Evolutionary conservation across 257 asterid genomes (phyloP).

Genomic region (Ocimum tenuiflorum): DNA sequence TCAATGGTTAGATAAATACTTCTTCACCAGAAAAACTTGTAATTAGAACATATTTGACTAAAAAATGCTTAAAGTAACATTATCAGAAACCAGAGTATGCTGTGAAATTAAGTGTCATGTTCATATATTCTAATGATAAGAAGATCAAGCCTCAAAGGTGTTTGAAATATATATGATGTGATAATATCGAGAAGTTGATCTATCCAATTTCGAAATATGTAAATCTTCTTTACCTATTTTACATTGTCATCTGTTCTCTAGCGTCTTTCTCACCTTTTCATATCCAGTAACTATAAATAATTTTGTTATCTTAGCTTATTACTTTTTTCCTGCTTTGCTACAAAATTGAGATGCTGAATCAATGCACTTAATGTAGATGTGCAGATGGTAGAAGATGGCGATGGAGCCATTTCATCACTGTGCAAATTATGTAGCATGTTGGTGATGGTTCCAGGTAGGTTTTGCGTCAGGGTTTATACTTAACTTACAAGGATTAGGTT

Average conservation of each 20-base stretch:
- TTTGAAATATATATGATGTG: neutral
- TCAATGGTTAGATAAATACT: slow-evolving; percentile 51
- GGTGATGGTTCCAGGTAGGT: slow-evolving; percentile 67
- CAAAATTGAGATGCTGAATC: slow-evolving; percentile 23
- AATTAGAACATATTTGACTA: neutral
- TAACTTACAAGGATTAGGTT: neutral
- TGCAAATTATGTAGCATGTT: slow-evolving; percentile 72
- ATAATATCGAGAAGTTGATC: slow-evolving; percentile 1
- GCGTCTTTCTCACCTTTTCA: neutral
- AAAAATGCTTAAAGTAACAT: neutral
- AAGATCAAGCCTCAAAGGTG: neutral
- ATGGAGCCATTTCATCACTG: slow-evolving; percentile 35
- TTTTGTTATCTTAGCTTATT: neutral
- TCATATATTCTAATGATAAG: slow-evolving; percentile 4
- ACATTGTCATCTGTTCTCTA: neutral
- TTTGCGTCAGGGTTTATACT: neutral
- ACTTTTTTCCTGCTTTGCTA: slow-evolving; percentile 9
- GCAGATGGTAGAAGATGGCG: slow-evolving; percentile 39
- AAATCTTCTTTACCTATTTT: neutral
- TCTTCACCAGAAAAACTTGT: slow-evolving; percentile 17
- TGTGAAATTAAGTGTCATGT: slow-evolving; percentile 3
- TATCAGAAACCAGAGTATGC: neutral
- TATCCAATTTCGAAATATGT: slow-evolving; percentile 4
- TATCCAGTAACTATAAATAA: slow-evolving; percentile 3
- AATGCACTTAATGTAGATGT: slow-evolving; percentile 33